These are phyloP conservation scores for Panaeolus papilionaceus DNA, from an alignment of 768 basidiomycete species.

Conservation along the genomic window DNA sequence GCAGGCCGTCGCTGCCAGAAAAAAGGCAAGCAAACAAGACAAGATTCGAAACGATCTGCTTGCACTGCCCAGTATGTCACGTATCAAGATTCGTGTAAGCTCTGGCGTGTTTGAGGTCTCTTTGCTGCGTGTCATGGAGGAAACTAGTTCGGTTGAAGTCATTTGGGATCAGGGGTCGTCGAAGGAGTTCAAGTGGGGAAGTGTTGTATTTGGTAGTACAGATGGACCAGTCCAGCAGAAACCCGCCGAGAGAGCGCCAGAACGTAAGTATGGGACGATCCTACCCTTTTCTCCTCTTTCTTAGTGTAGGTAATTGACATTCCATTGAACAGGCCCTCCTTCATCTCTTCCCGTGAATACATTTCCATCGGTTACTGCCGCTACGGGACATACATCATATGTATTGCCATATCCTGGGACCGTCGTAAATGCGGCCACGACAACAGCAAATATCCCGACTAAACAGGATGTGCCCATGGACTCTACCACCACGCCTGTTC, in stretches of 20 bases:
- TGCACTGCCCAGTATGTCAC: constrained; percentile 70
- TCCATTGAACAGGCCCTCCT: constrained; percentile 25
- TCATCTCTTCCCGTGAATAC: constrained; percentile 36
- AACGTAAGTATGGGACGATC: constrained; percentile 45
- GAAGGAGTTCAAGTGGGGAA: constrained; percentile 84
- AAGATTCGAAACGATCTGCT: constrained; percentile 75
- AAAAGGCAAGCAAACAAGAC: constrained; percentile 77
- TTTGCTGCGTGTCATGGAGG: constrained; percentile 72
- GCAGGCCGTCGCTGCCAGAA: constrained; percentile 77
- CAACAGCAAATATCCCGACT: neutral
- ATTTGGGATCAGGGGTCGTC: constrained; percentile 79
- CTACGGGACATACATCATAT: constrained; percentile 25
- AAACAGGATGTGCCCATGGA: neutral
- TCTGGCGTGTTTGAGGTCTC: constrained; percentile 89
- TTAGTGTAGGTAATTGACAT: neutral
- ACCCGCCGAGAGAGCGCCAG: constrained; percentile 60
- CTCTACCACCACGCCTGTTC: constrained; percentile 19
- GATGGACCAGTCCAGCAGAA: constrained; percentile 77
- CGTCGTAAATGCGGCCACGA: neutral
- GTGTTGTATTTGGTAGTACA: constrained; percentile 77
- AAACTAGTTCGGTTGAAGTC: constrained; percentile 75
- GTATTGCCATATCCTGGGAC: constrained; percentile 19
- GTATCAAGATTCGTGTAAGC: constrained; percentile 85
- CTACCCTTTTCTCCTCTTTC: neutral
- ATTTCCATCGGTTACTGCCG: constrained; percentile 37